phyloP scores from a whole-genome alignment of 768 basidiomycete species.

The Boletus sensibilis region DNA sequence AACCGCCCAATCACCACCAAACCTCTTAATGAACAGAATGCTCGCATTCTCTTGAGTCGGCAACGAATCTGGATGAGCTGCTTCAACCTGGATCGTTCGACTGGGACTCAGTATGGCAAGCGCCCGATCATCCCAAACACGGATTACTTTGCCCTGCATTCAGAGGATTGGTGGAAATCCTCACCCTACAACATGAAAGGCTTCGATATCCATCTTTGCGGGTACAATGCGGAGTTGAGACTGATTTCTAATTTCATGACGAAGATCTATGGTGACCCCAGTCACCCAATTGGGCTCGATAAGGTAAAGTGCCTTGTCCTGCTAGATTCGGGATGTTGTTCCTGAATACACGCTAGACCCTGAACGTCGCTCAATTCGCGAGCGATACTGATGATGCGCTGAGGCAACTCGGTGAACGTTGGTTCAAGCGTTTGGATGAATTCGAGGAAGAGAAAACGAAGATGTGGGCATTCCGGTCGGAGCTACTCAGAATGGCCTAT shows the following conservation, averaged over 20 bases:
- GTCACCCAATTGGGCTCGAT: constrained; percentile 73
- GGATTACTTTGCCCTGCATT: constrained; percentile 75
- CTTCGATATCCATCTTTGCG: constrained; percentile 80
- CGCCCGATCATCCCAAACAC: constrained; percentile 72
- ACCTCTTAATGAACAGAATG: constrained; percentile 75
- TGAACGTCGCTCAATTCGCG: constrained; percentile 64
- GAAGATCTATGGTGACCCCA: constrained; percentile 70
- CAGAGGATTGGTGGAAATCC: constrained; percentile 66
- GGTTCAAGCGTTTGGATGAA: constrained; percentile 51
- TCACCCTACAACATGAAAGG: constrained; percentile 66
- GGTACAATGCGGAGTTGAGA: constrained; percentile 73
- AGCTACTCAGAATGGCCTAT: constrained; percentile 59
- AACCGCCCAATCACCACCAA: constrained; percentile 73
- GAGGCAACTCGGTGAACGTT: constrained; percentile 50
- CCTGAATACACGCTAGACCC: constrained; percentile 39
- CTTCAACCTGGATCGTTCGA: constrained; percentile 88
- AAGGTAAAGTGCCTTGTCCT: constrained; percentile 43
- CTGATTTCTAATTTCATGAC: constrained; percentile 58
- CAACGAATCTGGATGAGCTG: constrained; percentile 90
- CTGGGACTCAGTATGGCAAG: constrained; percentile 87
- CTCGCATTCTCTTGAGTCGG: constrained; percentile 85
- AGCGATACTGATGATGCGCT: constrained; percentile 69
- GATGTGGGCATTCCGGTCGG: constrained; percentile 59
- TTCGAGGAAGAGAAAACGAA: constrained; percentile 52
- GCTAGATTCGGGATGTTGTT: background rate